Evolutionary conservation across 345 rosid species (phyloP).

Genomic region (Cardamine chenopodiifolia): DNA sequence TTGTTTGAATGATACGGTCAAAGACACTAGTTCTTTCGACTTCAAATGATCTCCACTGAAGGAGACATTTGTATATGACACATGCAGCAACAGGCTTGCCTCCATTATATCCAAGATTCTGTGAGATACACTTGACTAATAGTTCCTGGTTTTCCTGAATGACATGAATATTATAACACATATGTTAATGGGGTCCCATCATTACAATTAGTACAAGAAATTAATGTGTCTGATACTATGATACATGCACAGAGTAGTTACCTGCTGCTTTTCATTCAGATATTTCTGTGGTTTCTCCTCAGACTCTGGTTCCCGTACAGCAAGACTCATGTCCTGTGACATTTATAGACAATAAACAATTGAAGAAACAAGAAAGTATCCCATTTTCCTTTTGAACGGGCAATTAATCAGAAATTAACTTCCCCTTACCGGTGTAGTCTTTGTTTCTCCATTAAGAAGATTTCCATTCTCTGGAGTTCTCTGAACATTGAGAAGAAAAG

Average conservation of each 20-base stretch:
- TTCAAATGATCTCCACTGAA: conserved; percentile 99
- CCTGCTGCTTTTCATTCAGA: conserved; percentile 99
- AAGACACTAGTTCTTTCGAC: conserved; percentile 91
- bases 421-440: conserved; percentile 59
- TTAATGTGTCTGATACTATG: background rate
- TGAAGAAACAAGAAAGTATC: conserved; percentile 22
- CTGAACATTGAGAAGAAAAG: conserved; percentile 53
- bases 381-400: background rate
- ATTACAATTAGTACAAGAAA: background rate
- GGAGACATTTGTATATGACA: conserved; percentile 88
- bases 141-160: conserved; percentile 92
- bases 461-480: conserved; percentile 88
- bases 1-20: conserved; percentile 95
- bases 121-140: conserved; percentile 83
- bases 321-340: conserved; percentile 64
- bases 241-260: background rate
- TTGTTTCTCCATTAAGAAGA: conserved; percentile 69
- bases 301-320: conserved; percentile 88
- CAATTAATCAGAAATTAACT: conserved; percentile 2
- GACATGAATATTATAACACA: conserved; percentile 30
- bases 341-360: conserved; percentile 23
- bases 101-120: conserved; percentile 89
- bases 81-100: conserved; percentile 96
- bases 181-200: background rate
- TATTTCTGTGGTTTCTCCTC: conserved; percentile 97